A percentile compares a stretch with the other conserved stretches of the same genome.
phyloP scores from a whole-genome alignment of 208 protist species.

The Novymonas esmeraldas region DNA sequence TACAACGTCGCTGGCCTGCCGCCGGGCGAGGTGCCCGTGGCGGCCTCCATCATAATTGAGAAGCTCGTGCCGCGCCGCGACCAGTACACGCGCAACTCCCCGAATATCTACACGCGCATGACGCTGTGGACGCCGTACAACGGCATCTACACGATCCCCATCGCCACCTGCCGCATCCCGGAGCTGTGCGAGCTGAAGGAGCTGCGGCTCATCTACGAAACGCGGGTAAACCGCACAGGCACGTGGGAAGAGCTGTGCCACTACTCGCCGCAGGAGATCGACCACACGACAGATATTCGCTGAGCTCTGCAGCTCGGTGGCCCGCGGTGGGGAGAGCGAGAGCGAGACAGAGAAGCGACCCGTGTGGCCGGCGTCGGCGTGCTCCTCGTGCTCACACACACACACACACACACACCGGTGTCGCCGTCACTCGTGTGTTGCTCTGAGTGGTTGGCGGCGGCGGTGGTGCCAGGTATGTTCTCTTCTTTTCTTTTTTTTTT shows the following conservation, averaged over 20 bases:
- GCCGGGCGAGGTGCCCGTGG: conserved; percentile 71
- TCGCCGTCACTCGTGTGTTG: too few species aligned
- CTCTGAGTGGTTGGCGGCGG: too few species aligned
- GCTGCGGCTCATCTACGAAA: conserved; percentile 58
- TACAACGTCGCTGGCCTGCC: conserved; percentile 71
- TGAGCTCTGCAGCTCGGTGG: conserved; percentile 10
- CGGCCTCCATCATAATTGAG: conserved; percentile 74
- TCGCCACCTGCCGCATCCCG: conserved; percentile 62
- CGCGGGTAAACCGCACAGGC: conserved; percentile 65
- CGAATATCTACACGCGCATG: conserved; percentile 53
- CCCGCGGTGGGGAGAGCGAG: background rate
- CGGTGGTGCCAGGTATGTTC: too few species aligned
- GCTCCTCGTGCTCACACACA: too few species aligned
- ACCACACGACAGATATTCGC: conserved; percentile 82
- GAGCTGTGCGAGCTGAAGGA: conserved; percentile 76
- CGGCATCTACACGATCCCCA: conserved; percentile 55
- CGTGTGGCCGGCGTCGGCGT: too few species aligned
- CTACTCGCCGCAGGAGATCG: conserved; percentile 69
- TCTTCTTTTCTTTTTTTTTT: conserved; percentile 1
- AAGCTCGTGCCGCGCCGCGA: conserved; percentile 50
- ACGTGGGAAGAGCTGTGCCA: conserved; percentile 75
- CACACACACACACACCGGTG: too few species aligned
- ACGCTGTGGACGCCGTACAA: conserved; percentile 75
- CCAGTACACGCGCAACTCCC: conserved; percentile 43
- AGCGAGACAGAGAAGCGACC: background rate